These are phyloP conservation scores for Diaporthe longicolla DNA, from an alignment of 2,329 filamentous ascomycete genomes.

Conservation along the genomic window DNA sequence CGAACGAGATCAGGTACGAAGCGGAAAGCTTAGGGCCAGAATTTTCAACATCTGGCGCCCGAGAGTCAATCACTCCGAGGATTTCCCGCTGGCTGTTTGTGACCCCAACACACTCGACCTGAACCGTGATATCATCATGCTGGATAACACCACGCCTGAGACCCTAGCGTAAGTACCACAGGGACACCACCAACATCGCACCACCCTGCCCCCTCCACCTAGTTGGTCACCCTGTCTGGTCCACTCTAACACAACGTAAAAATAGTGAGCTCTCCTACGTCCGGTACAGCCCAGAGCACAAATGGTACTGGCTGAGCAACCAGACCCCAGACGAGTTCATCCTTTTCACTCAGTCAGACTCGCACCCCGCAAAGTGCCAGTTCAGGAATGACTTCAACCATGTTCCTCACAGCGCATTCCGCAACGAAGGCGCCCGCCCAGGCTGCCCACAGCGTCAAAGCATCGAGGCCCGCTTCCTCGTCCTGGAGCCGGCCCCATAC, in stretches of 20 bases:
- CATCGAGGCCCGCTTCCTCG: slow-evolving; percentile 33
- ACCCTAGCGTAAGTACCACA: slow-evolving; percentile 22
- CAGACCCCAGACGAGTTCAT: slow-evolving; percentile 33
- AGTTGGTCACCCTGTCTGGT: not conserved
- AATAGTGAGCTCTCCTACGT: slow-evolving; percentile 18
- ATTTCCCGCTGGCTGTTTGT: slow-evolving; percentile 32
- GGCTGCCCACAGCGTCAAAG: slow-evolving; percentile 25
- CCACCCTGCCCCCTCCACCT: not conserved
- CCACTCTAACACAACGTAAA: not conserved
- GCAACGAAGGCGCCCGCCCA: slow-evolving; percentile 18
- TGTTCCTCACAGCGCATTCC: slow-evolving; percentile 20
- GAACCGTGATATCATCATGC: slow-evolving; percentile 15
- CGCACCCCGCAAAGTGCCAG: slow-evolving; percentile 21
- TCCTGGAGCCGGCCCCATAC: slow-evolving; percentile 23
- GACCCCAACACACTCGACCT: slow-evolving; percentile 29
- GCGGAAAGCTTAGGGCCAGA: slow-evolving; percentile 30
- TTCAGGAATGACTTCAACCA: slow-evolving; percentile 33
- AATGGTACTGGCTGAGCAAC: slow-evolving; percentile 34
- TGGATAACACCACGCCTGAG: slow-evolving; percentile 29
- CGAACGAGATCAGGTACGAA: slow-evolving; percentile 19
- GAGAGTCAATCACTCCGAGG: slow-evolving; percentile 25
- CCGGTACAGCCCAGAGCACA: slow-evolving; percentile 20
- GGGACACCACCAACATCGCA: no score
- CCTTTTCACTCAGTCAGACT: slow-evolving; percentile 27
- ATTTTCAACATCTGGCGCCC: slow-evolving; percentile 36